Evolutionary conservation across 441 rosid species (phyloP).

Genomic region (Gossypium lobatum): DNA sequence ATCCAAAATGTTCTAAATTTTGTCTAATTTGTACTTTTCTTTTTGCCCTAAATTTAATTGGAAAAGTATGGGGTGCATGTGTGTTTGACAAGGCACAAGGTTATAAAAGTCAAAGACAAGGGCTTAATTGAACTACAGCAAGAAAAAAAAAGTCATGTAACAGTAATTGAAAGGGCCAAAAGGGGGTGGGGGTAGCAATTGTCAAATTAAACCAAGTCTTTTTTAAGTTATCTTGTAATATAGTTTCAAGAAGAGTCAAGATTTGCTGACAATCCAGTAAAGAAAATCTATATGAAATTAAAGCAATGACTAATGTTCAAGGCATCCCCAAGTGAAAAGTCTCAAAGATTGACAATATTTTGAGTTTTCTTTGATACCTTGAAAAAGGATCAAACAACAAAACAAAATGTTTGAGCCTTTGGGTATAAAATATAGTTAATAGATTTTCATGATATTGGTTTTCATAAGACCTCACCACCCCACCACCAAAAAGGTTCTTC

Average conservation of each 20-base stretch:
- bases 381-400: not conserved
- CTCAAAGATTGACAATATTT: conserved; percentile 15
- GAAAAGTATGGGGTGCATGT: not conserved
- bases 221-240: not conserved
- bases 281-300: not conserved
- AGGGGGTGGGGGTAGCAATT: not conserved
- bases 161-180: not conserved
- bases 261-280: conserved; percentile 18
- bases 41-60: not conserved
- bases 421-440: not conserved
- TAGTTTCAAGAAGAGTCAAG: conserved; percentile 21
- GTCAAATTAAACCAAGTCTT: not conserved
- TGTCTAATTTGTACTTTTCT: not conserved
- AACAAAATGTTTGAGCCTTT: too few relatives aligned
- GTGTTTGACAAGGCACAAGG: not conserved
- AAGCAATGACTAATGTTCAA: not conserved
- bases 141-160: not conserved
- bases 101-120: conserved; percentile 6
- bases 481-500: not conserved
- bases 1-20: conserved; percentile 17
- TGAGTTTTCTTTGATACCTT: not conserved
- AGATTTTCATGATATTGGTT: not conserved
- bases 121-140: not conserved
- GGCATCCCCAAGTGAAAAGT: conserved; percentile 2
- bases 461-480: not conserved